Conservation (phyloP, 2,329 filamentous ascomycete species). For the Monosporascus sp. region DNA sequence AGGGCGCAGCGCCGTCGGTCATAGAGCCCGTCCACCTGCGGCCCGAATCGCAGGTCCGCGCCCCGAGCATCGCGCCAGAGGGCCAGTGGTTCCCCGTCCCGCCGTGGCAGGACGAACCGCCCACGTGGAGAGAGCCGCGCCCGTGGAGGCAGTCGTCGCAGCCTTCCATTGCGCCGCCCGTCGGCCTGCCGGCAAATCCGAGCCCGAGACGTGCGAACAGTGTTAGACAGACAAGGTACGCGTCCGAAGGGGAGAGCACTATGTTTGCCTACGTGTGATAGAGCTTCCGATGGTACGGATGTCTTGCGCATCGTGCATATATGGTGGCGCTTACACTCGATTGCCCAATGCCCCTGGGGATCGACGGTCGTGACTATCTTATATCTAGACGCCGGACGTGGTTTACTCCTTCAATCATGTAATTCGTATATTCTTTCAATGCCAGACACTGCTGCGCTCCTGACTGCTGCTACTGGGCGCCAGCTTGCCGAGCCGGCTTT, state of each 20-base stretch:
- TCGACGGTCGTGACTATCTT: too few species aligned
- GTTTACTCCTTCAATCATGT: too few species aligned
- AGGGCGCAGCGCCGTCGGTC: slow-evolving; percentile 5
- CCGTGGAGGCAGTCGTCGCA: slow-evolving; percentile 15
- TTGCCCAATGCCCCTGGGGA: too few species aligned
- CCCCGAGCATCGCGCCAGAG: slow-evolving; percentile 4
- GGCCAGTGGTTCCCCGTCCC: slow-evolving; percentile 16
- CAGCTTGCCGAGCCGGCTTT: too few species aligned
- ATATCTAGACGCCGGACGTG: too few species aligned
- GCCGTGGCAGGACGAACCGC: slow-evolving; percentile 16
- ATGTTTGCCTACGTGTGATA: slow-evolving; percentile 14
- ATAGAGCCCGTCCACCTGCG: slow-evolving; percentile 7
- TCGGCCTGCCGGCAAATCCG: slow-evolving; percentile 6
- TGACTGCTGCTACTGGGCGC: too few species aligned
- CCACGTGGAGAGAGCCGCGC: slow-evolving; percentile 15
- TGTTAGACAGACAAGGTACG: slow-evolving; percentile 7
- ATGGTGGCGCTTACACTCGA: neutral
- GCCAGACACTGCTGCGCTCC: too few species aligned
- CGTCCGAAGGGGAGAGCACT: slow-evolving; percentile 11
- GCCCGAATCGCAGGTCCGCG: neutral
- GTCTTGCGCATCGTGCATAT: neutral
- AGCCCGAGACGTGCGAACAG: neutral
- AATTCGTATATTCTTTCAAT: too few species aligned
- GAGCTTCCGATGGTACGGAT: neutral
- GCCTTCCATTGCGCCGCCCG: slow-evolving; percentile 4